Percentiles rank a stretch among this genome's conserved stretches.
These are phyloP conservation scores for Akanthomyces muscarius DNA, from an alignment of 2,329 filamentous ascomycete genomes.

Conservation along the genomic window DNA sequence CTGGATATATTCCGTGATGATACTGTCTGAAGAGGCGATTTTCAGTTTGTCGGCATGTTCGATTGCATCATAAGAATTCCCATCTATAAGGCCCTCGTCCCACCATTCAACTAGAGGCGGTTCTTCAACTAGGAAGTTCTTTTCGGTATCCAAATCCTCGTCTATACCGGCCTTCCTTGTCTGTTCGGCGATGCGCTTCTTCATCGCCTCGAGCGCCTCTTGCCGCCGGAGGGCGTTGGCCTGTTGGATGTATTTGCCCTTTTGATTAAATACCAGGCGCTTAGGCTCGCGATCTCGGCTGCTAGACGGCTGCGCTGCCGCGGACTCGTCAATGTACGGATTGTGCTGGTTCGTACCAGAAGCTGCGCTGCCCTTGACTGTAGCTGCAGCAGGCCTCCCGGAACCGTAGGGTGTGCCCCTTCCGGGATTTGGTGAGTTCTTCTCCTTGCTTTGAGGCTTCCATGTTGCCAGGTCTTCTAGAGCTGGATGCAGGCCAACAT, in stretches of 20 bases:
- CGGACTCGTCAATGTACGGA: slow-evolving; percentile 75
- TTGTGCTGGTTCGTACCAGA: slow-evolving; percentile 43
- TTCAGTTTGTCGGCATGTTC: slow-evolving; percentile 64
- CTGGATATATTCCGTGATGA: slow-evolving; percentile 87
- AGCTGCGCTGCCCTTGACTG: slow-evolving; percentile 15
- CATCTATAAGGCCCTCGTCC: slow-evolving; percentile 83
- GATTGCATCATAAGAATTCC: slow-evolving; percentile 68
- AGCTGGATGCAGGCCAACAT: slow-evolving; percentile 73
- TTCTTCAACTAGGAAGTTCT: slow-evolving; percentile 76
- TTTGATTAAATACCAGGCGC: slow-evolving; percentile 84
- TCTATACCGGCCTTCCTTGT: slow-evolving; percentile 90
- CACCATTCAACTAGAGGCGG: slow-evolving; percentile 96
- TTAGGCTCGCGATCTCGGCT: slow-evolving; percentile 65
- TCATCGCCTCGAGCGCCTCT: slow-evolving; percentile 87
- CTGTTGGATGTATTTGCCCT: slow-evolving; percentile 96
- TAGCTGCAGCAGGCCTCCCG: slow-evolving; percentile 24
- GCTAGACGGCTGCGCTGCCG: slow-evolving; percentile 55
- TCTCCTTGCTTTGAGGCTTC: slow-evolving; percentile 33
- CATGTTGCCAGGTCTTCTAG: slow-evolving; percentile 55
- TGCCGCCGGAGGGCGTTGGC: slow-evolving; percentile 85
- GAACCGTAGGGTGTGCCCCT: slow-evolving; percentile 11
- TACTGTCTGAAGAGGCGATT: slow-evolving; percentile 72
- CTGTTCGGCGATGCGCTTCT: slow-evolving; percentile 83
- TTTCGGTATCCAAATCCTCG: slow-evolving; percentile 83
- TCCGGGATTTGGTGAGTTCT: neutral